phyloP scores from a whole-genome alignment of 805 yeast genomes.

The Pichia rugopelliculosa region DNA sequence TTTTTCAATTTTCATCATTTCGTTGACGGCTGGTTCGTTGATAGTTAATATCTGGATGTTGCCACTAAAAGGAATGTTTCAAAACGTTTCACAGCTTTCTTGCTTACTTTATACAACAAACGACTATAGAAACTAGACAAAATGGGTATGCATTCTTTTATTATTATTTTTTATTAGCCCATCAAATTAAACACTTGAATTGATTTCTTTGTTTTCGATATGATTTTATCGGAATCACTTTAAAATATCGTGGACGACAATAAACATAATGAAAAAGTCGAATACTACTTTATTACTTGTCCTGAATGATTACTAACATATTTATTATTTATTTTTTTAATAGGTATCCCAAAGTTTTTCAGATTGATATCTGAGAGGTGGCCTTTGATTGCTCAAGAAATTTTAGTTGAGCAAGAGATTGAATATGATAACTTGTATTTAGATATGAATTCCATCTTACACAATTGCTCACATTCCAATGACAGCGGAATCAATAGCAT shows the following conservation, averaged over 20 bases:
- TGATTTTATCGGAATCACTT: too few species aligned
- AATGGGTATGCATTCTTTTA: neutral
- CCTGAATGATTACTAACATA: neutral
- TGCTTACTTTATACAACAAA: neutral
- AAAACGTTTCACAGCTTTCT: neutral
- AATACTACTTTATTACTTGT: too few species aligned
- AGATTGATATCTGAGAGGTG: constrained; percentile 97
- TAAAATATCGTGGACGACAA: too few species aligned
- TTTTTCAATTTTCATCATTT: neutral
- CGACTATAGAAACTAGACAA: neutral
- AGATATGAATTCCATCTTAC: constrained; percentile 97
- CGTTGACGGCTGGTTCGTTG: neutral
- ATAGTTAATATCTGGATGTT: neutral
- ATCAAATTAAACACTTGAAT: too few species aligned
- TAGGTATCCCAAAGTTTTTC: constrained; percentile 96
- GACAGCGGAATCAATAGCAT: constrained; percentile 52
- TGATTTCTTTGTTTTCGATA: too few species aligned
- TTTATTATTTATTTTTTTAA: constrained; percentile 8
- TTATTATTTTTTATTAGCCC: too few species aligned
- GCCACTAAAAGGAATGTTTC: too few species aligned
- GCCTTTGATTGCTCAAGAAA: constrained; percentile 88
- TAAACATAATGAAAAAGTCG: too few species aligned
- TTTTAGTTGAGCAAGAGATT: constrained; percentile 76
- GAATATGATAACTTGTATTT: constrained; percentile 92
- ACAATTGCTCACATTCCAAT: constrained; percentile 85